phyloP scores from a whole-genome alignment of 768 basidiomycete species.

The Suillus decipiens region DNA sequence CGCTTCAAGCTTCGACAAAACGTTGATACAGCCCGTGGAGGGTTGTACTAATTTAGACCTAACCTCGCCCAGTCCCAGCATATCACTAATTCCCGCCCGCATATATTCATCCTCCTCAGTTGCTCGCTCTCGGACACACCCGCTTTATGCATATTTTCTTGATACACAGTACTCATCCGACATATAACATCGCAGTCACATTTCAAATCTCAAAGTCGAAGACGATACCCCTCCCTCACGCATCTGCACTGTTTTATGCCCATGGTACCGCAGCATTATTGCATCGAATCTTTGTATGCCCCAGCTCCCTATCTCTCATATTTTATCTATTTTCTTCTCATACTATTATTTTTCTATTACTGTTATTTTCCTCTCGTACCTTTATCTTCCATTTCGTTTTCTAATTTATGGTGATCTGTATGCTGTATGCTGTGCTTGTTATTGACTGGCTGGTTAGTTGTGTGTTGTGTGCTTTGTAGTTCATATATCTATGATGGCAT shows the following conservation, averaged over 20 bases:
- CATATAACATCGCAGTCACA: not conserved
- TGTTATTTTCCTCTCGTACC: not conserved
- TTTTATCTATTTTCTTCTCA: not conserved
- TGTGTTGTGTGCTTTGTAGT: constrained; percentile 2
- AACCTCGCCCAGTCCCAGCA: not conserved
- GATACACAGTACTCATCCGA: not conserved
- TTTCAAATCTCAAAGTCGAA: constrained; percentile 1
- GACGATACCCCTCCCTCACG: constrained; percentile 3
- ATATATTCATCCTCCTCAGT: not conserved
- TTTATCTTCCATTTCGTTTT: not conserved
- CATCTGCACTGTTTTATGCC: constrained; percentile 4
- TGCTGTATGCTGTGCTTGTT: not conserved
- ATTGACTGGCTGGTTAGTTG: not conserved
- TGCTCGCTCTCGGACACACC: not conserved
- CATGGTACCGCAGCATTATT: not conserved
- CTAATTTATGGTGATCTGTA: not conserved
- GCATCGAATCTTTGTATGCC: constrained; percentile 1
- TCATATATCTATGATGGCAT: not conserved
- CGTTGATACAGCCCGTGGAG: not conserved
- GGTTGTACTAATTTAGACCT: not conserved
- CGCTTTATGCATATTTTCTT: not conserved
- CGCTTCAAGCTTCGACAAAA: not conserved
- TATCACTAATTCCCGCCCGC: not conserved
- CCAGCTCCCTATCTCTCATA: not conserved
- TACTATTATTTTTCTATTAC: not conserved